A percentile compares a stretch with the other conserved stretches of the same genome.
phyloP scores from a whole-genome alignment of 257 asterid genomes.

The Solanum rostratum region DNA sequence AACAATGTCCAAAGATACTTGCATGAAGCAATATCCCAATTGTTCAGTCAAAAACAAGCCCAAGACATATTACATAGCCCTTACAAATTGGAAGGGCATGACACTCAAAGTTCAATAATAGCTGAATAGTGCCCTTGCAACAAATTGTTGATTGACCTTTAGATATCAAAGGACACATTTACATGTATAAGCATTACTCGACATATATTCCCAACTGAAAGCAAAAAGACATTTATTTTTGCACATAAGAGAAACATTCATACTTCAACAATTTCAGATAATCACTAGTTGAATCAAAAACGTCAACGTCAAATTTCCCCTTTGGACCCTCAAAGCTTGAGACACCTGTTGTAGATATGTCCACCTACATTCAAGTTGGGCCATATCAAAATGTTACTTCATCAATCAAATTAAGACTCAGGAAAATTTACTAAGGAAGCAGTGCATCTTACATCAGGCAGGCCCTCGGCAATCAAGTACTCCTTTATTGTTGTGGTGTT shows the following conservation, averaged over 20 bases:
- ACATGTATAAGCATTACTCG: not conserved
- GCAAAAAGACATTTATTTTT: not conserved
- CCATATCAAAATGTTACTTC: not conserved
- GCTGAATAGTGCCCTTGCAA: not conserved
- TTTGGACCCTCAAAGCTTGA: slow-evolving; percentile 75
- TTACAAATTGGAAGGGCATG: not conserved
- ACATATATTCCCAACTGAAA: not conserved
- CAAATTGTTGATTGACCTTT: not conserved
- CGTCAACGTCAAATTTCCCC: slow-evolving; percentile 85
- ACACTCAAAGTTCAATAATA: not conserved
- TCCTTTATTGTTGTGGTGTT: slow-evolving; percentile 88
- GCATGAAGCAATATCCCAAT: not conserved
- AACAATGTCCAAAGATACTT: not conserved
- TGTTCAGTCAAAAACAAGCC: not conserved
- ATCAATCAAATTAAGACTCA: not conserved
- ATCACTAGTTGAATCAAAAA: slow-evolving; percentile 85
- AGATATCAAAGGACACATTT: not conserved
- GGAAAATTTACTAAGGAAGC: not conserved
- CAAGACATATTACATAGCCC: not conserved
- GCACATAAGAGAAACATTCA: slow-evolving; percentile 10
- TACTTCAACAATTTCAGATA: slow-evolving; percentile 95
- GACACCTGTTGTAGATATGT: slow-evolving; percentile 52
- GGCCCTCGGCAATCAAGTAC: slow-evolving; percentile 81
- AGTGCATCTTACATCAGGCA: slow-evolving; percentile 68
- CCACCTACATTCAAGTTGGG: slow-evolving; percentile 46